phyloP scores from a whole-genome alignment of 148 eudicot species.

The Silene conica region DNA sequence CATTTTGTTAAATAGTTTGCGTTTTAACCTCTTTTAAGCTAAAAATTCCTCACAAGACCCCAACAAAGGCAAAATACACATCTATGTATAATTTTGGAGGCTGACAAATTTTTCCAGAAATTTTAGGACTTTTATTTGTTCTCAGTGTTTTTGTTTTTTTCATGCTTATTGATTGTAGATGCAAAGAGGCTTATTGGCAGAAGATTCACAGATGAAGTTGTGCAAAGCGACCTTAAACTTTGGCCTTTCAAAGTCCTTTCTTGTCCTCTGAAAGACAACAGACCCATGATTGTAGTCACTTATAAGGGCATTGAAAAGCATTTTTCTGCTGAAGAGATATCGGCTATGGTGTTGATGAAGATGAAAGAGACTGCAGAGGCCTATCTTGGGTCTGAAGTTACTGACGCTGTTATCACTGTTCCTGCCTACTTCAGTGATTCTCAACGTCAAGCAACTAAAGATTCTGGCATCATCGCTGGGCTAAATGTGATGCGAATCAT shows the following conservation, averaged over 20 bases:
- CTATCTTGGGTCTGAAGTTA: neutral
- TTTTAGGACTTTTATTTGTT: no score
- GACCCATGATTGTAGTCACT: conserved; percentile 8
- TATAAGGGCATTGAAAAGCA: neutral
- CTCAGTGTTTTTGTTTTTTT: no score
- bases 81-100: no score
- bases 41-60: no score
- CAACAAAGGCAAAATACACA: no score
- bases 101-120: no score
- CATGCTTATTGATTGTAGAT: no score
- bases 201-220: neutral
- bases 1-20: no score
- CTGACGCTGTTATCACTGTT: conserved; percentile 16
- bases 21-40: no score
- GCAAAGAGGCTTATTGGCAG: conserved; percentile 20
- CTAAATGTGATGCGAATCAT: conserved; percentile 17
- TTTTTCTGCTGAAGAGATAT: conserved; percentile 17
- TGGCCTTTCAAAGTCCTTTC: conserved; percentile 12
- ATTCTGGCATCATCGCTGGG: conserved; percentile 17
- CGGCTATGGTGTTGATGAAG: conserved; percentile 15
- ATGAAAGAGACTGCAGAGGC: conserved; percentile 11
- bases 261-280: neutral
- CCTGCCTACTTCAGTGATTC: conserved; percentile 20
- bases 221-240: neutral
- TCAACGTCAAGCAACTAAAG: conserved; percentile 20